Evolutionary conservation across 352 stramenopile genomes (phyloP).

Genomic region (Blastocystis sp.): DNA sequence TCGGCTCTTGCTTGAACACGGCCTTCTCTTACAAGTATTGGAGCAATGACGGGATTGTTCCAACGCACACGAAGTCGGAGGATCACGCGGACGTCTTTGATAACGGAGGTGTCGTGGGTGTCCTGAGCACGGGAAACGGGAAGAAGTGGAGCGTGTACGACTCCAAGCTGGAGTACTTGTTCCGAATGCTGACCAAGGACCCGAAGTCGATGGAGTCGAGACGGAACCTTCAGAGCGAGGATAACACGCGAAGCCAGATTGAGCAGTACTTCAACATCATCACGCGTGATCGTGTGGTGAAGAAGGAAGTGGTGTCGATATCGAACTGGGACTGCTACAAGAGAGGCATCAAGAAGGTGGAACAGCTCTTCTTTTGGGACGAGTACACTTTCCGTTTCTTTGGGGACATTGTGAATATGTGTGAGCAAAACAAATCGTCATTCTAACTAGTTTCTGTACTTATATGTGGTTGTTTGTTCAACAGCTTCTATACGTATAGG

Average conservation of each 20-base stretch:
- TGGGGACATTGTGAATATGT: conserved; percentile 45
- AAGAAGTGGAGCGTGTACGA: conserved; percentile 57
- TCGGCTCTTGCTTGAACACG: conserved; percentile 41
- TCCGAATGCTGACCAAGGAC: background rate
- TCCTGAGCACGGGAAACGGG: background rate
- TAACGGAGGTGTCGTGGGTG: background rate
- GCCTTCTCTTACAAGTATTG: conserved; percentile 35
- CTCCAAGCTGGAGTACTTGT: conserved; percentile 13
- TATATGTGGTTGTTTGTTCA: background rate
- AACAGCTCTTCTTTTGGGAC: conserved; percentile 65
- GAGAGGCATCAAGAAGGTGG: conserved; percentile 46
- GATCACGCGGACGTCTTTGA: background rate
- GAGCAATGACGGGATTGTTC: conserved; percentile 9
- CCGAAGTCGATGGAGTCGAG: background rate
- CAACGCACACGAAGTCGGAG: background rate
- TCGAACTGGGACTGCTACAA: conserved; percentile 67
- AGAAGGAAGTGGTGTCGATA: background rate
- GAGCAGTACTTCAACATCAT: conserved; percentile 39
- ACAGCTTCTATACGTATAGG: conserved; percentile 11
- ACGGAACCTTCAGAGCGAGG: conserved; percentile 6
- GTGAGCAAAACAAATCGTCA: conserved; percentile 63
- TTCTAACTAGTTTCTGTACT: conserved; percentile 56
- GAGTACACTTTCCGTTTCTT: conserved; percentile 67
- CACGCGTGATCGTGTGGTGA: background rate
- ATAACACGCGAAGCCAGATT: conserved; percentile 58